Evolutionary conservation across 495 filamentous ascomycete genomes (phyloP).

Genomic region (Talaromyces thailandensis): DNA sequence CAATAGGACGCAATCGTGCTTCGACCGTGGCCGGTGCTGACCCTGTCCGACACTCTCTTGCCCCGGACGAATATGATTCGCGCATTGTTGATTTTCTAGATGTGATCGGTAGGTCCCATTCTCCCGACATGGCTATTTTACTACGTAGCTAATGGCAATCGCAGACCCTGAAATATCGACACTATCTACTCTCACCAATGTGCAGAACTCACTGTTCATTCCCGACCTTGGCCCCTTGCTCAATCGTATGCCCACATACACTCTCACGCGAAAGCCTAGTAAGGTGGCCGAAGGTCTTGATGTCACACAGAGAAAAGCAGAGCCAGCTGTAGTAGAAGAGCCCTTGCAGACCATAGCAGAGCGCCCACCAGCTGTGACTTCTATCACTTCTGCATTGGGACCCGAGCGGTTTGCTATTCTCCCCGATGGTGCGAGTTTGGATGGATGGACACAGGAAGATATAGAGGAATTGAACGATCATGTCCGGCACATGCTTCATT

Average conservation of each 20-base stretch:
- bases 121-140: not conserved
- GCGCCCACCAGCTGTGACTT: conserved; percentile 19
- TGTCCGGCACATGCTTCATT: conserved; percentile 76
- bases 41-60: conserved; percentile 11
- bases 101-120: conserved; percentile 50
- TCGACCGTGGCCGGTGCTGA: conserved; percentile 22
- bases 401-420: conserved; percentile 31
- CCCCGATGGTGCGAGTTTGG: conserved; percentile 48
- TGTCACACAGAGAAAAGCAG: conserved; percentile 25
- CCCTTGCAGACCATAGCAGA: conserved; percentile 13
- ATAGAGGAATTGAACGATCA: conserved; percentile 68
- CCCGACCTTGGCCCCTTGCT: conserved; percentile 57
- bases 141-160: not conserved
- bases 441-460: conserved; percentile 62
- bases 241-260: conserved; percentile 67
- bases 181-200: conserved; percentile 66
- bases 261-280: conserved; percentile 43
- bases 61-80: conserved; percentile 39
- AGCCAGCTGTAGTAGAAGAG: conserved; percentile 17
- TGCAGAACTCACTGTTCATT: conserved; percentile 71
- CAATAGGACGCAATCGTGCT: conserved; percentile 27
- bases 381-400: conserved; percentile 23
- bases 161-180: conserved; percentile 67
- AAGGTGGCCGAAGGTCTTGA: conserved; percentile 12
- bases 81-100: conserved; percentile 62